Evolutionary conservation across 2,329 filamentous ascomycete species (phyloP), one percentile per base, ranked within the genome.

Genomic region (Microsporum ferrugineum): DNA sequence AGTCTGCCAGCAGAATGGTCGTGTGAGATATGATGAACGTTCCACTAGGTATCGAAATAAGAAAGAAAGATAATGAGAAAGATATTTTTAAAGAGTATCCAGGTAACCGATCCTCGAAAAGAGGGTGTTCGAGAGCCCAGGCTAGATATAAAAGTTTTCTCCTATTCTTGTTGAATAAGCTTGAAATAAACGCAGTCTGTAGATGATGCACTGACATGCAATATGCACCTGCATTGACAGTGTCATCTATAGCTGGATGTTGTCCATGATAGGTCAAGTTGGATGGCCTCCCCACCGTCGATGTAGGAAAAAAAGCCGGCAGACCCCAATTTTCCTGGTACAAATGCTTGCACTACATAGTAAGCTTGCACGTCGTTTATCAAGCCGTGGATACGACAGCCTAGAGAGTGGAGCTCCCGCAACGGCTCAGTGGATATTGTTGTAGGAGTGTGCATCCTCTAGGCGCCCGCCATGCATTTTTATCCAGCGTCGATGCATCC

Each of bases 321-420:
- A 49, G 45, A 27, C 45, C 45, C 17, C 17, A 27, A 49, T 10
- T 17, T 27, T 49, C 27, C 45, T 27, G 6, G 17, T 23, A n/a
- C 3, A 49, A 8, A 29, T 49, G 45, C 45, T 49, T 49, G 45
- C 45, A 27, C n/a, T 49, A 49, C n/a, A 49, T 49, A 49, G 45
- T 49, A 49, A 49, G 45, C 45, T 49, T 49, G 45, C 45, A 49
- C 45, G 45, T 49, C 45, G 45, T 49, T 49, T 49, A 53, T 53
- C 49, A 34, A 33, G 49, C 49, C 38, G 14, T 53, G 49, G 31
- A 34, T 53, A 53, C 7, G 27, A 33, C 31, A 34, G 27, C 27
- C 45, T 17, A 10, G 8, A 49, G 27, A 17, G 29, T 27, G 29
- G 31, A 53, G 49, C 29, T 53, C 49, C 29, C 49, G 12, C 49